Conservation (phyloP, 768 basidiomycete genomes). For the Holtermannia corniformis region DNA sequence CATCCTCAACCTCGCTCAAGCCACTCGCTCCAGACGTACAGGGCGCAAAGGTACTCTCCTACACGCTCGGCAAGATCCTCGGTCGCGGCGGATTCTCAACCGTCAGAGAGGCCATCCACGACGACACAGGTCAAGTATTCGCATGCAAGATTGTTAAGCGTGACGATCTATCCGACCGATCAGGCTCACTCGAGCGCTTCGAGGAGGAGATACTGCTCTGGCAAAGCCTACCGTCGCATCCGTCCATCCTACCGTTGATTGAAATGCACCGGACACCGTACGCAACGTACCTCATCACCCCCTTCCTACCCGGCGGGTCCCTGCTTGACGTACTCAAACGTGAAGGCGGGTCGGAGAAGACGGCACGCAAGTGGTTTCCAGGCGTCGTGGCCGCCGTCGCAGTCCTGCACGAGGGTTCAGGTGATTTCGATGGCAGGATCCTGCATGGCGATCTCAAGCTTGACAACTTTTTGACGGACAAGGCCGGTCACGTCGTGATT, state of each 20-base stretch:
- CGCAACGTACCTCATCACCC: slow-evolving; percentile 39
- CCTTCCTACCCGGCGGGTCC: slow-evolving; percentile 36
- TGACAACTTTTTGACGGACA: slow-evolving; percentile 90
- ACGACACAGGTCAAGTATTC: slow-evolving; percentile 56
- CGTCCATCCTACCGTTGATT: slow-evolving; percentile 33
- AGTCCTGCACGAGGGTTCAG: slow-evolving; percentile 36
- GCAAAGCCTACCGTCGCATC: slow-evolving; percentile 29
- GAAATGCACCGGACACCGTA: slow-evolving; percentile 30
- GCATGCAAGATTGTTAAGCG: slow-evolving; percentile 71
- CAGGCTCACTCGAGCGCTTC: slow-evolving; percentile 39
- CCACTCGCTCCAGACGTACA: slow-evolving; percentile 49
- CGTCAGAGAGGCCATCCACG: slow-evolving; percentile 59
- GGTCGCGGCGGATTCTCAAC: slow-evolving; percentile 75
- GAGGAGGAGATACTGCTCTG: slow-evolving; percentile 38
- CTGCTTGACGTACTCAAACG: slow-evolving; percentile 37
- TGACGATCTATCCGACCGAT: slow-evolving; percentile 38
- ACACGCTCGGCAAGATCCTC: slow-evolving; percentile 63
- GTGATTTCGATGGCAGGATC: slow-evolving; percentile 50
- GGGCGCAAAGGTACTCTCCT: slow-evolving; percentile 59
- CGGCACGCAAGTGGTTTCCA: slow-evolving; percentile 39
- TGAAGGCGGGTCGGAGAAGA: slow-evolving; percentile 37
- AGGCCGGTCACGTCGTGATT: slow-evolving; percentile 45
- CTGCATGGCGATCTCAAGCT: slow-evolving; percentile 95
- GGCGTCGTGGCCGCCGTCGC: slow-evolving; percentile 39
- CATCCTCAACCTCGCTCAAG: slow-evolving; percentile 18